Percentiles rank a stretch among this genome's conserved stretches.
Evolutionary conservation across 1,284 basidiomycete genomes (phyloP).

Genomic region (Marasmius oreades): DNA sequence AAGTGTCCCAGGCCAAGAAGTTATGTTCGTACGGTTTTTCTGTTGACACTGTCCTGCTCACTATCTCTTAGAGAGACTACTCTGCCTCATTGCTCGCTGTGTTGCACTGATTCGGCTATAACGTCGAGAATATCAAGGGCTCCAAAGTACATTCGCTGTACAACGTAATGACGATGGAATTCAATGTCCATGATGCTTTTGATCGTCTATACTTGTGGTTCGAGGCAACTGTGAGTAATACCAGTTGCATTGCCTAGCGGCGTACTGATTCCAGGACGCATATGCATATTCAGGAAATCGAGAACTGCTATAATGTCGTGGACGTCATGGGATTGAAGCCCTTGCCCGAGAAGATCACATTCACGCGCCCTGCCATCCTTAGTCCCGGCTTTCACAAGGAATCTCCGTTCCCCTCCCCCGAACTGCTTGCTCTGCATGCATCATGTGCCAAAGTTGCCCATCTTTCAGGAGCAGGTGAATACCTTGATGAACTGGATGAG

Average conservation of each 20-base stretch:
- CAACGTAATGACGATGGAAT: constrained; percentile 24
- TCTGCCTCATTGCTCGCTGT: too few relatives aligned
- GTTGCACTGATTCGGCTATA: too few relatives aligned
- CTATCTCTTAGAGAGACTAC: constrained; percentile 1
- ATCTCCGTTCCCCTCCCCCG: constrained; percentile 15
- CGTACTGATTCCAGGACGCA: too few relatives aligned
- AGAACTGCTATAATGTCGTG: neutral
- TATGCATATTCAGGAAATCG: neutral
- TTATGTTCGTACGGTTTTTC: neutral
- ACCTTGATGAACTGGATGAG: constrained; percentile 21
- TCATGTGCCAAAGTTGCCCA: constrained; percentile 26
- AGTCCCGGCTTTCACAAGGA: constrained; percentile 1
- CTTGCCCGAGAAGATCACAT: neutral
- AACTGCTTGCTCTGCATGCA: constrained; percentile 20
- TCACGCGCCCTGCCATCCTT: neutral
- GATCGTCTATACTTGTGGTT: constrained; percentile 26
- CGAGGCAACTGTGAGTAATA: constrained; percentile 21
- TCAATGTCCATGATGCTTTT: constrained; percentile 20
- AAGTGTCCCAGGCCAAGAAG: too few relatives aligned
- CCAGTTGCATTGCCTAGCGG: neutral
- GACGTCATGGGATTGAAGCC: too few relatives aligned
- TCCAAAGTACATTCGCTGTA: too few relatives aligned
- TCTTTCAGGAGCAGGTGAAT: constrained; percentile 29
- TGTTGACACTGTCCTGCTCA: neutral
- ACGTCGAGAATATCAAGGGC: too few relatives aligned